These are phyloP conservation scores for Pestalotiopsis sp. DNA, from an alignment of 2,329 filamentous ascomycete genomes.

Conservation along the genomic window DNA sequence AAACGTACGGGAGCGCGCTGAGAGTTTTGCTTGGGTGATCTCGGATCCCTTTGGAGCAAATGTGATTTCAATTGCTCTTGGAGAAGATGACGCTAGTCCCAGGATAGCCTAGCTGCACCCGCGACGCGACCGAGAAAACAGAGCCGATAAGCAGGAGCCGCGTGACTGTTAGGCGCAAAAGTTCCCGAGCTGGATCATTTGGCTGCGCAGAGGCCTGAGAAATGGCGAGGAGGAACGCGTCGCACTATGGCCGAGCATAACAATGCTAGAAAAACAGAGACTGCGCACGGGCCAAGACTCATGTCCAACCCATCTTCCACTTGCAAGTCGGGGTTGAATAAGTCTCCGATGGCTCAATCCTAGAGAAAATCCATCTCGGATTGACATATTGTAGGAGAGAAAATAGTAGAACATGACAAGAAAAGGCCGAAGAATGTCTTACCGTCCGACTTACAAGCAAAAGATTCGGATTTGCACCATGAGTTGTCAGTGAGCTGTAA, in stretches of 20 bases:
- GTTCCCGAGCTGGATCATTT: neutral
- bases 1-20: conserved; percentile 26
- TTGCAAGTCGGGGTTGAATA: neutral
- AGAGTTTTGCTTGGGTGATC: conserved; percentile 18
- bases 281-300: neutral
- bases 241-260: neutral
- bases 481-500: neutral
- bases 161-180: neutral
- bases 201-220: neutral
- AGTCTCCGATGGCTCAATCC: neutral
- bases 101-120: neutral
- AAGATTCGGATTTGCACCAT: neutral
- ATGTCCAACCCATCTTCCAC: neutral
- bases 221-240: neutral
- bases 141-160: neutral
- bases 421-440: neutral
- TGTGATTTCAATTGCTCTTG: conserved; percentile 15
- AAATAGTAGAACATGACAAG: neutral
- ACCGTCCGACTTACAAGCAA: neutral
- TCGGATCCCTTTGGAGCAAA: conserved; percentile 9
- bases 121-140: neutral
- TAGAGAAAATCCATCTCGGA: neutral
- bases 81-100: conserved; percentile 12
- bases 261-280: neutral
- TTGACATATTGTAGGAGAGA: neutral